Evolutionary conservation across 208 protist genomes (phyloP), one percentile per base, ranked within the genome.

Genomic region (Trypanosoma congolense): DNA sequence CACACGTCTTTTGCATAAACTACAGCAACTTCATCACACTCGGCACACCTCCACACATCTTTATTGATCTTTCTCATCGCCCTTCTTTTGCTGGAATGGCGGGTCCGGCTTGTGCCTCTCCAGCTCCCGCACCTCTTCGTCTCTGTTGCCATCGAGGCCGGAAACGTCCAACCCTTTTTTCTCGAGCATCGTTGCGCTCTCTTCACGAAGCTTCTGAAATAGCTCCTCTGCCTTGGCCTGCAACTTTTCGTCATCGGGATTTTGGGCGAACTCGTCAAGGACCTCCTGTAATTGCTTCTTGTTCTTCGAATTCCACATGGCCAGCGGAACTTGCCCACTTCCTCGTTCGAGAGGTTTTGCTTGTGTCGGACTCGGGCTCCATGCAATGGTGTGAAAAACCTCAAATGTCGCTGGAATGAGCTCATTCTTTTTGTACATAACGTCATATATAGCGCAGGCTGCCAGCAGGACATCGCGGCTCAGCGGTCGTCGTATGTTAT

Each of bases 371-470:
- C 81, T 83, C 24, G 87, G 87, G 49, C 83, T 87, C 87, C 90
- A 96, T 42, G 82, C 90, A 53, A 96, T 90, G 8, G 73, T 80
- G 64, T 96, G 80, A 48, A 96, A 90, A 2, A 96, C 67, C 69
- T 94, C 90, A 65, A 96, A 96, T 14, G 90, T 96, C 12, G 87
- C 84, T 10, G 90, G 90, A 24, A 80, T 83, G 21, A 92, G 70
- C 10, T 84, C 73, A 63, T 92, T 90, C 45, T 87, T 83, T 29
- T 73, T 73, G 65, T 91, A 96, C 80, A 96, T 83, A 25, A 59
- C 46, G 55, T 96, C 87, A 65, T 96, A 96, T 12, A 65, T 54
- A 0, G 90, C 84, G 38, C 76, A 86, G 2, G 79, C 69, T 33
- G 72, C 75, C 19, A 93, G 72, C 19, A 96, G 48, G 21, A 90